Conservation (phyloP, 371 early-diverging fungal species). For the Syncephalastrum racemosum region DNA sequence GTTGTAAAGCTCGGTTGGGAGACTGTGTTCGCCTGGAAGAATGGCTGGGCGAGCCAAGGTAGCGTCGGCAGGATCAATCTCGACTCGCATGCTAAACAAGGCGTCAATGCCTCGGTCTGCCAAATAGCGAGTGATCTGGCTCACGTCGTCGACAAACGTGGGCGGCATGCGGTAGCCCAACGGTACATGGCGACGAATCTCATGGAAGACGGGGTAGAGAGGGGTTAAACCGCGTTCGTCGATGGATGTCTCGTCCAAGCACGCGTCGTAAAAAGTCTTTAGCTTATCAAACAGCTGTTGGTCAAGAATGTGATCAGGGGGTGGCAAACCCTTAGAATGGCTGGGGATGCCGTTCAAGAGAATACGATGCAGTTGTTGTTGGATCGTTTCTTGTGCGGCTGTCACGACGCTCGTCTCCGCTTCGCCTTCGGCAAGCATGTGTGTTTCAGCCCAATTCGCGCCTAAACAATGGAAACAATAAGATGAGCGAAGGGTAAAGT, state of each 20-base stretch:
- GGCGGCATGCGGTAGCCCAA: conserved; percentile 1
- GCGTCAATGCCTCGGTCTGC: conserved; percentile 24
- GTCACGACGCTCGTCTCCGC: conserved; percentile 21
- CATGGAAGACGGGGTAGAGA: conserved; percentile 35
- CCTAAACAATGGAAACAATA: conserved; percentile 14
- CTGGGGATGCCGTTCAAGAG: not conserved
- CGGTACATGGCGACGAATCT: conserved; percentile 26
- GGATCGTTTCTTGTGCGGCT: conserved; percentile 14
- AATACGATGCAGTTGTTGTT: conserved; percentile 20
- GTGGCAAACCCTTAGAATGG: conserved; percentile 19
- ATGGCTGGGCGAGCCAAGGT: too few relatives aligned
- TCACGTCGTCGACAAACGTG: conserved; percentile 13
- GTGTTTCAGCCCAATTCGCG: conserved; percentile 32
- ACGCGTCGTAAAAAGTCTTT: conserved; percentile 45
- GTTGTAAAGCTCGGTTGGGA: conserved; percentile 55
- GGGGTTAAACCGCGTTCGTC: conserved; percentile 30
- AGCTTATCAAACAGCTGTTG: conserved; percentile 45
- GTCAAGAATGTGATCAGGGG: conserved; percentile 39
- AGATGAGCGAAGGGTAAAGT: conserved; percentile 35
- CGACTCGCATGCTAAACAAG: conserved; percentile 34
- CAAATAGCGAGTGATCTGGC: conserved; percentile 15
- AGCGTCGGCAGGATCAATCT: conserved; percentile 26
- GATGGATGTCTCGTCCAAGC: conserved; percentile 53
- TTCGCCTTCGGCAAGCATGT: conserved; percentile 26
- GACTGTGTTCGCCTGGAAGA: conserved; percentile 44